Conservation (phyloP, 73 alveolate genomes). For the Blepharisma japonicum region DNA sequence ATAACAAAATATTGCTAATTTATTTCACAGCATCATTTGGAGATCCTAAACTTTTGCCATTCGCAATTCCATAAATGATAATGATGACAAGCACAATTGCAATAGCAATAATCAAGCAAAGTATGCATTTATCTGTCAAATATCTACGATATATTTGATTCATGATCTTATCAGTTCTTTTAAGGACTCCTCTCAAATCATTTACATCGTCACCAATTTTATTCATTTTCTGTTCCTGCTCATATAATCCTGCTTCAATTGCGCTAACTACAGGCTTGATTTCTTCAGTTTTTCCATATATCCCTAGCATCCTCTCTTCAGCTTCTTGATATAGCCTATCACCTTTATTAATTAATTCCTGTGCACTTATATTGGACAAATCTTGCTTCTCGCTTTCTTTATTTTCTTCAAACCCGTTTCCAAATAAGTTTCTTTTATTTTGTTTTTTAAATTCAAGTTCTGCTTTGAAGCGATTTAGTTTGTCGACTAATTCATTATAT, state of each 20-base stretch:
- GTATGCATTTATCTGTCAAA: conserved; percentile 24
- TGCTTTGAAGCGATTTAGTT: background rate
- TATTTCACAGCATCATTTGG: too few relatives aligned
- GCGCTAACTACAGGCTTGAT: background rate
- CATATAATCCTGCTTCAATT: conserved; percentile 7
- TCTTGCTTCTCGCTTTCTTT: background rate
- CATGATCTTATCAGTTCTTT: conserved; percentile 24
- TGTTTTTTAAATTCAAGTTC: conserved; percentile 7
- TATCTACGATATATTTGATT: conserved; percentile 10
- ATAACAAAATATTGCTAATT: too few relatives aligned
- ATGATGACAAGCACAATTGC: background rate
- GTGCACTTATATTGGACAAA: background rate
- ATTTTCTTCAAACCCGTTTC: background rate
- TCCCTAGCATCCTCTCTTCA: background rate
- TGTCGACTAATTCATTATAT: background rate
- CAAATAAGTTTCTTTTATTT: background rate
- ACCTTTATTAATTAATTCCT: background rate
- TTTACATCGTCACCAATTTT: background rate
- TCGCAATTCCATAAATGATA: background rate
- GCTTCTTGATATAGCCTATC: conserved; percentile 8
- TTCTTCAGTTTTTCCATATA: background rate
- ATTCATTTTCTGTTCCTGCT: conserved; percentile 13
- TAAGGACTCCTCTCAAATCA: conserved; percentile 5
- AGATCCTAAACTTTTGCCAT: too few relatives aligned
- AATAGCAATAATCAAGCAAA: background rate